Conservation (phyloP, 306 rosid species). For the Erythrophleum fordii region DNA sequence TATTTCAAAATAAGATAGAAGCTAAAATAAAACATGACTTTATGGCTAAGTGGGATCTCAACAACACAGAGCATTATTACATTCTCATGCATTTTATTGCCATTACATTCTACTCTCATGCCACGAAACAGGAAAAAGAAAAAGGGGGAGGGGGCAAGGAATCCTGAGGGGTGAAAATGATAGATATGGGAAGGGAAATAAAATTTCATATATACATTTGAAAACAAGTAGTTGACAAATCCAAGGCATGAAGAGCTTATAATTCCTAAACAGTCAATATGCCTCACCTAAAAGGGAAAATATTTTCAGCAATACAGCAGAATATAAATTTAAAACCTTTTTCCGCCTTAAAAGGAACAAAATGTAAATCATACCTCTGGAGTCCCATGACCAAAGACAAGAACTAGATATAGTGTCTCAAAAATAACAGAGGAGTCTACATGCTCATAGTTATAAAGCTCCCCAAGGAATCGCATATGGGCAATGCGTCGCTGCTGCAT, state of each 20-base stretch:
- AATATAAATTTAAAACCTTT: conserved; percentile 6
- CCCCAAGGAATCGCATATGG: conserved; percentile 96
- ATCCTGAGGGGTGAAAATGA: neutral
- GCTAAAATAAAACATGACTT: neutral
- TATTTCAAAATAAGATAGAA: neutral
- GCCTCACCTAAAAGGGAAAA: neutral
- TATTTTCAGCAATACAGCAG: neutral
- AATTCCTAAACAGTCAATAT: neutral
- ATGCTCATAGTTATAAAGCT: conserved; percentile 96
- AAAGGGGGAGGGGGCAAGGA: neutral
- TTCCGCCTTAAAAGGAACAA: conserved; percentile 15
- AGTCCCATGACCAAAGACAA: conserved; percentile 84
- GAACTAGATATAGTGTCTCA: conserved; percentile 88
- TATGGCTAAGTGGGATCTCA: conserved; percentile 1
- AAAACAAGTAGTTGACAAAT: conserved; percentile 7
- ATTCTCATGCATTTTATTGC: neutral
- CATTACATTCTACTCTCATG: conserved; percentile 4
- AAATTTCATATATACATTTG: neutral
- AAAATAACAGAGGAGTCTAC: conserved; percentile 96
- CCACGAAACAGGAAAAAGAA: neutral
- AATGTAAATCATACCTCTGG: conserved; percentile 66
- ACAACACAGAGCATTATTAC: neutral
- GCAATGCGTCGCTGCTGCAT: conserved; percentile 97
- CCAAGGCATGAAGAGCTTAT: conserved; percentile 16
- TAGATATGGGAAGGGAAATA: neutral